phyloP scores from a whole-genome alignment of 345 rosid genomes.

The Pistacia vera region DNA sequence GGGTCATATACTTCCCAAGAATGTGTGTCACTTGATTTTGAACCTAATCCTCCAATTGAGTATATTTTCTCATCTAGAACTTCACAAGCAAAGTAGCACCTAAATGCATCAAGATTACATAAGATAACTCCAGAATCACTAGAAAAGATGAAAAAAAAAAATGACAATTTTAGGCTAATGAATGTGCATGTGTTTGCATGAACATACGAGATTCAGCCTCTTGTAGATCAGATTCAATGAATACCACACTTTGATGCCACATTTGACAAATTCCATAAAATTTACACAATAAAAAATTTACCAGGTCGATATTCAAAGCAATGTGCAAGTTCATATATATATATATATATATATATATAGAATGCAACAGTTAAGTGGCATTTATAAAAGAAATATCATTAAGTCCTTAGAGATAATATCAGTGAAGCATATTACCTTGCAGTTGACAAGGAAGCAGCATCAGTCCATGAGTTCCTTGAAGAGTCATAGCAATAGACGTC shows the following conservation, averaged over 20 bases:
- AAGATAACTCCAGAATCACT: constrained; percentile 11
- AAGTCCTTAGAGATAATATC: not conserved
- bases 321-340: too few species aligned
- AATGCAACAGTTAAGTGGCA: not conserved
- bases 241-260: not conserved
- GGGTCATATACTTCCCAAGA: constrained; percentile 76
- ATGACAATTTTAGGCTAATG: not conserved
- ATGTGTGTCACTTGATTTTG: constrained; percentile 41
- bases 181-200: not conserved
- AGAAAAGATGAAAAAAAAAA: not conserved
- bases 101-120: constrained; percentile 26
- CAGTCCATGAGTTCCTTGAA: constrained; percentile 55
- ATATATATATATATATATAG: too few species aligned
- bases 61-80: constrained; percentile 57
- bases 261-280: not conserved
- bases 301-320: not conserved
- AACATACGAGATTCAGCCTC: not conserved
- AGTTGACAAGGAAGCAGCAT: constrained; percentile 54
- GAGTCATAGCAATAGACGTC: constrained; percentile 66
- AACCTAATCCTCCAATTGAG: constrained; percentile 73
- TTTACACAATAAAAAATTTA: not conserved
- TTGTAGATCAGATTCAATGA: not conserved
- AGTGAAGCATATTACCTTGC: constrained; percentile 43
- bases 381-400: not conserved
- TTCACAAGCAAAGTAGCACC: constrained; percentile 83